A percentile compares a stretch with the other conserved stretches of the same genome.
These are phyloP conservation scores for Cryptosporidium muris DNA, from an alignment of 169 alveolate genomes.

Conservation along the genomic window DNA sequence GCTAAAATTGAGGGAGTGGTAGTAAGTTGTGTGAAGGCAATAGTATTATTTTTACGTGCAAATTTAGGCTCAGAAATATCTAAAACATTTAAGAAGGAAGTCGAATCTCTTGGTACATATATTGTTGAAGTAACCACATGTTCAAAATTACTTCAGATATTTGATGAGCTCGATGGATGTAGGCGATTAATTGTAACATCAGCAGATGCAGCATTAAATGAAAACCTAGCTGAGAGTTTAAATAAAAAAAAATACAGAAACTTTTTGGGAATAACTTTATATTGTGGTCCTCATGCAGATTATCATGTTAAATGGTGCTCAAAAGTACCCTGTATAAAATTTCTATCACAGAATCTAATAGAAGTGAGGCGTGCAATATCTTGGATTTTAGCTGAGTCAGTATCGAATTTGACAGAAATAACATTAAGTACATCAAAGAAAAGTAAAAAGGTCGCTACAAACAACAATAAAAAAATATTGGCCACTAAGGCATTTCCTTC, in stretches of 20 bases:
- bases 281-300: constrained; percentile 70
- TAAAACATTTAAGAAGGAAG: constrained; percentile 53
- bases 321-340: constrained; percentile 44
- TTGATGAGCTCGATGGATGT: constrained; percentile 63
- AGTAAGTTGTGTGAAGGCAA: constrained; percentile 47
- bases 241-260: constrained; percentile 37
- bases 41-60: constrained; percentile 61
- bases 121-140: constrained; percentile 41
- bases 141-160: constrained; percentile 17
- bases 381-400: constrained; percentile 60
- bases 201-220: constrained; percentile 67
- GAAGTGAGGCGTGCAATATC: constrained; percentile 71
- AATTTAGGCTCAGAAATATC: constrained; percentile 51
- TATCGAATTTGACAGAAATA: constrained; percentile 9
- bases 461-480: constrained; percentile 17
- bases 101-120: constrained; percentile 72
- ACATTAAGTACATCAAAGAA: constrained; percentile 37
- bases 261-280: constrained; percentile 47
- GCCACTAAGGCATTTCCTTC: constrained; percentile 7
- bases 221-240: constrained; percentile 34
- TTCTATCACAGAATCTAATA: constrained; percentile 55
- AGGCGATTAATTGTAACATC: constrained; percentile 61
- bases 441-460: constrained; percentile 44
- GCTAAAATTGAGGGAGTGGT: not conserved
- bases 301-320: constrained; percentile 70